Percentiles rank a stretch among this genome's conserved stretches.
Evolutionary conservation across 83 land plant species (phyloP).

Genomic region (Picea mariana): DNA sequence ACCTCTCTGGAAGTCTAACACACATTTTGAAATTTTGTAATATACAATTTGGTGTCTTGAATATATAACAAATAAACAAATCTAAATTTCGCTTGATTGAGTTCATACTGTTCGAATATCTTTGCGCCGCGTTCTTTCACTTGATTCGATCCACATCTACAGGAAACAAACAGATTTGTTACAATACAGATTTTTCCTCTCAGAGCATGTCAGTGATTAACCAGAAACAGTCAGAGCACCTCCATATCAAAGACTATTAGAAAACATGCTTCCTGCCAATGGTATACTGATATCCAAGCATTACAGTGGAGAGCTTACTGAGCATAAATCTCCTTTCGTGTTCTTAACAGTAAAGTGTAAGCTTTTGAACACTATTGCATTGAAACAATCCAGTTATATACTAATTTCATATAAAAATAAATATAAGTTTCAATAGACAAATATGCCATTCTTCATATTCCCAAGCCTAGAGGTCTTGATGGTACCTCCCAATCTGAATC

Average conservation of each 20-base stretch:
- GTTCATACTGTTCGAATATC: conserved; percentile 16
- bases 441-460: conserved; percentile 1
- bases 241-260: background rate
- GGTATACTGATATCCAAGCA: background rate
- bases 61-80: background rate
- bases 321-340: background rate
- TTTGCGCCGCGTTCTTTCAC: conserved; percentile 25
- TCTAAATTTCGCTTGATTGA: background rate
- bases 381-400: background rate
- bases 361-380: background rate
- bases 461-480: conserved; percentile 2
- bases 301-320: background rate
- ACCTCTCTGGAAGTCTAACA: conserved; percentile 10
- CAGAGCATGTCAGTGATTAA: background rate
- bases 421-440: background rate
- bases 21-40: background rate
- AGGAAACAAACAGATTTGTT: background rate
- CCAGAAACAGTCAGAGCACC: background rate
- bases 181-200: background rate
- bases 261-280: background rate
- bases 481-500: conserved; percentile 52
- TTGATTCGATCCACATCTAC: conserved; percentile 29
- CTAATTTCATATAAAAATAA: background rate
- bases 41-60: background rate
- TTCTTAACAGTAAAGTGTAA: background rate